Base-by-base conservation (phyloP, 805 yeast genomes). In the Wickerhamomyces xylosicus region DNA sequence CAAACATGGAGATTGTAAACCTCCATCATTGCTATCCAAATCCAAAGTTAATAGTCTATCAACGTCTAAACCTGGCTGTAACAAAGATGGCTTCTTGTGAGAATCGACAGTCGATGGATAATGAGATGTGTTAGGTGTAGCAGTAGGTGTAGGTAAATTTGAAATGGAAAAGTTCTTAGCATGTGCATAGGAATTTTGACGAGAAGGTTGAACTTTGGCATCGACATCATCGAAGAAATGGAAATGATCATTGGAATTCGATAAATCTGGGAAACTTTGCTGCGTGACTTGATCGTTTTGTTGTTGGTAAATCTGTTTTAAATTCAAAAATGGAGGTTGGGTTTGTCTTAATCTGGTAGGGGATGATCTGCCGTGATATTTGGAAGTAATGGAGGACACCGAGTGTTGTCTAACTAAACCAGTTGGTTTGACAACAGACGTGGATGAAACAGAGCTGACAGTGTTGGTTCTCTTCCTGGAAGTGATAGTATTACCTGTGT, bases 181-280 rank as follows among this genome's bases (percentile, higher is more conserved):
- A n/a, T 25, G 29, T 8, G 13, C 5, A n/a, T 25, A 25, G 8
- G 29, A 5, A 4, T 13, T 25, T 11, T 25, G 29, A 25, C 29
- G 29, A 13, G 8, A 4, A 4, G 29, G 29, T 25, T 25, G n/a
- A 5, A 25, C 14, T n/a, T 25, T 25, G 14, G 29, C 9, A 11
- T 25, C 13, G 29, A 25, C 14, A n/a, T 39, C 41, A 16, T 39
- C 41, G 19, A 39, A 39, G 19, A 39, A 36, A 19, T 19, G 19
- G 20, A 36, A 36, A 5, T 25, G n/a, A 5, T 36, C 38, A 19
- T 36, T 27, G 25, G 35, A 33, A 17, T 29, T 17, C 8, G 33
- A 14, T 31, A 17, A 16, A 11, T 31, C 19, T 31, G 17, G 33
- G 17, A 31, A 31, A 14, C 29, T 25, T 13, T 25, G 29, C 4